Evolutionary conservation across 192 early-diverging fungal genomes (phyloP).

Genomic region (Coemansia sp.): DNA sequence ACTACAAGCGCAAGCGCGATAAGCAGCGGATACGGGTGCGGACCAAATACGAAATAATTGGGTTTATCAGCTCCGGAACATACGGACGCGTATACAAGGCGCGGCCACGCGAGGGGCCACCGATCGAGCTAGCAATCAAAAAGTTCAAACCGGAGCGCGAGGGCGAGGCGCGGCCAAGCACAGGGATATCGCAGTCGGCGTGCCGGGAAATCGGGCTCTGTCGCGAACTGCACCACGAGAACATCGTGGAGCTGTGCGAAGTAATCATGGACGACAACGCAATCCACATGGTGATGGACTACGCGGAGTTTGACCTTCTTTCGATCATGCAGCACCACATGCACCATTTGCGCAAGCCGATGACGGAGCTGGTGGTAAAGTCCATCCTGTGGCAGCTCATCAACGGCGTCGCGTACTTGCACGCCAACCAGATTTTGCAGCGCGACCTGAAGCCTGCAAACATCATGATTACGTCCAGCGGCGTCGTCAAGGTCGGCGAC

Average conservation of each 20-base stretch:
- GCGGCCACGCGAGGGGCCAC: slow-evolving; percentile 57
- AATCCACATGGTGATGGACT: slow-evolving; percentile 97
- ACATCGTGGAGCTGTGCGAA: slow-evolving; percentile 84
- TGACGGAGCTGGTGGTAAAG: slow-evolving; percentile 84
- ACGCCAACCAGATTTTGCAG: slow-evolving; percentile 84
- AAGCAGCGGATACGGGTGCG: slow-evolving; percentile 57
- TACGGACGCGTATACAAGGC: slow-evolving; percentile 98
- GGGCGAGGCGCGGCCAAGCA: slow-evolving; percentile 67
- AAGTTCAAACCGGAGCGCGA: slow-evolving; percentile 97
- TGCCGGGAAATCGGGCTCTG: slow-evolving; percentile 93
- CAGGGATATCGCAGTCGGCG: slow-evolving; percentile 92
- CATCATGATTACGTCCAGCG: slow-evolving; percentile 83
- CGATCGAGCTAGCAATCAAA: slow-evolving; percentile 87
- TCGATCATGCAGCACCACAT: slow-evolving; percentile 92
- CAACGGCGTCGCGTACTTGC: slow-evolving; percentile 86
- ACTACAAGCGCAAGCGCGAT: slow-evolving; percentile 57
- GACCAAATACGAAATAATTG: slow-evolving; percentile 80
- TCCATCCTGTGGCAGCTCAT: slow-evolving; percentile 88
- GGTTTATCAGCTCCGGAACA: slow-evolving; percentile 93
- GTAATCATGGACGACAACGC: slow-evolving; percentile 91
- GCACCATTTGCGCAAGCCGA: slow-evolving; percentile 76
- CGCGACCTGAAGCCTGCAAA: slow-evolving; percentile 95
- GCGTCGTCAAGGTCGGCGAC: slow-evolving; percentile 93
- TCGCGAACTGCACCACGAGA: slow-evolving; percentile 86
- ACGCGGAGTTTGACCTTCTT: slow-evolving; percentile 88